Evolutionary conservation across 306 rosid species (phyloP).

Genomic region (Trifolium subterraneum): DNA sequence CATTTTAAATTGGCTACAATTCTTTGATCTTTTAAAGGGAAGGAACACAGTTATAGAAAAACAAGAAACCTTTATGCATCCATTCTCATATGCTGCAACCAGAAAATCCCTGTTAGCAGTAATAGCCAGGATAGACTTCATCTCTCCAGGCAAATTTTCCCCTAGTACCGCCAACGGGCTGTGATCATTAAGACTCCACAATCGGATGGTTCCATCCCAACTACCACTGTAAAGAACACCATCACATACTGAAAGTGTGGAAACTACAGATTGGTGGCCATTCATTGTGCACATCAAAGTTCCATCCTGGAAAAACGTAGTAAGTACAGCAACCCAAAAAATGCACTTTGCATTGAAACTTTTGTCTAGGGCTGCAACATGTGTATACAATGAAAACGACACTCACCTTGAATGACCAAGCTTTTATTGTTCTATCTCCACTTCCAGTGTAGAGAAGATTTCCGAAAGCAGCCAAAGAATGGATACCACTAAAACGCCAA

Average conservation of each 20-base stretch:
- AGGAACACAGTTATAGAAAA: constrained; percentile 33
- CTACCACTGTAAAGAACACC: constrained; percentile 94
- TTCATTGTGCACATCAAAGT: constrained; percentile 69
- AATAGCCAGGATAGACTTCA: constrained; percentile 68
- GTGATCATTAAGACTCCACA: constrained; percentile 90
- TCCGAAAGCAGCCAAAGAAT: constrained; percentile 65
- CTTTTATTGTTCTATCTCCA: constrained; percentile 89
- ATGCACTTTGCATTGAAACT: constrained; percentile 29
- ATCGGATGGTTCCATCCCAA: constrained; percentile 93
- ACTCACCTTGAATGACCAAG: constrained; percentile 77
- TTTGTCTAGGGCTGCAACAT: constrained; percentile 24
- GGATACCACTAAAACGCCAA: constrained; percentile 98
- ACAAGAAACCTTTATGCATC: constrained; percentile 70
- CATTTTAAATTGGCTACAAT: constrained; percentile 30
- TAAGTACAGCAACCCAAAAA: constrained; percentile 35
- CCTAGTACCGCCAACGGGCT: constrained; percentile 79
- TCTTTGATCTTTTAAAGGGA: constrained; percentile 36
- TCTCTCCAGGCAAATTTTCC: constrained; percentile 61
- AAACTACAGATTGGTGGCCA: constrained; percentile 89
- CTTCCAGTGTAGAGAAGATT: constrained; percentile 77
- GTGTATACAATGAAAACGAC: constrained; percentile 25
- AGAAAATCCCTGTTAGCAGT: constrained; percentile 61
- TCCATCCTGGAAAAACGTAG: constrained; percentile 63
- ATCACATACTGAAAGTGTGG: constrained; percentile 69
- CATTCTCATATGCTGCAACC: constrained; percentile 84